A percentile compares a stretch with the other conserved stretches of the same genome.
phyloP scores from a whole-genome alignment of 768 basidiomycete genomes.

The Inosperma sp. region DNA sequence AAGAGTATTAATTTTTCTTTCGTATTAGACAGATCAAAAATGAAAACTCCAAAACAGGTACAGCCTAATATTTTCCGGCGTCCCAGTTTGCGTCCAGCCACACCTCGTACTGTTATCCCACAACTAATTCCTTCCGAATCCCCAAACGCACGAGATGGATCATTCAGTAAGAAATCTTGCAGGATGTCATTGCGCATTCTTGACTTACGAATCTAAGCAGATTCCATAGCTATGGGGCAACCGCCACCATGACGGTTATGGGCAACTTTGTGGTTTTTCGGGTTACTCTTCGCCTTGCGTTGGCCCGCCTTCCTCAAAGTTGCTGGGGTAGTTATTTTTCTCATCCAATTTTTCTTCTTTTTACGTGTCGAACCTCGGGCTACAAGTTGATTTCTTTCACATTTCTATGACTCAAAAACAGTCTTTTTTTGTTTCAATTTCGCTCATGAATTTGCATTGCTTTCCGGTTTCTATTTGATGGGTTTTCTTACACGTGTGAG shows the following conservation, averaged over 20 bases:
- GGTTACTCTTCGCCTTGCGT: slow-evolving; percentile 9
- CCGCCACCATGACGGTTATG: slow-evolving; percentile 20
- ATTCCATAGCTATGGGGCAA: background rate
- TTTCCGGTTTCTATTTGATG: too few species aligned
- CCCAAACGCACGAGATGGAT: slow-evolving; percentile 14
- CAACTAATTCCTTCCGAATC: slow-evolving; percentile 6
- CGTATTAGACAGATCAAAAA: background rate
- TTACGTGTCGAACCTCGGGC: background rate
- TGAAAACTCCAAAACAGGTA: background rate
- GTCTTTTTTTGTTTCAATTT: background rate
- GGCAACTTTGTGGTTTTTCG: slow-evolving; percentile 19
- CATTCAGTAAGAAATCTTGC: slow-evolving; percentile 10
- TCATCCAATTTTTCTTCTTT: slow-evolving; percentile 6
- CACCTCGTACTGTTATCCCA: background rate
- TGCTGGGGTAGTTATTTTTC: slow-evolving; percentile 12
- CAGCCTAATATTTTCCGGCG: background rate
- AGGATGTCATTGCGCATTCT: too few species aligned
- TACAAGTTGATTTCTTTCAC: background rate
- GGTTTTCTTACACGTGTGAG: too few species aligned
- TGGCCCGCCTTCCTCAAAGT: slow-evolving; percentile 19
- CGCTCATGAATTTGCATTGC: too few species aligned
- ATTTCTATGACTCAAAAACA: too few species aligned
- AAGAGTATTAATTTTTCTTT: background rate
- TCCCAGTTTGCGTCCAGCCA: slow-evolving; percentile 4
- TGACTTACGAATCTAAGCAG: background rate